Percentiles rank a stretch among this genome's conserved stretches.
These are phyloP conservation scores for Poronia punctata DNA, from an alignment of 495 filamentous ascomycete genomes.

Conservation along the genomic window DNA sequence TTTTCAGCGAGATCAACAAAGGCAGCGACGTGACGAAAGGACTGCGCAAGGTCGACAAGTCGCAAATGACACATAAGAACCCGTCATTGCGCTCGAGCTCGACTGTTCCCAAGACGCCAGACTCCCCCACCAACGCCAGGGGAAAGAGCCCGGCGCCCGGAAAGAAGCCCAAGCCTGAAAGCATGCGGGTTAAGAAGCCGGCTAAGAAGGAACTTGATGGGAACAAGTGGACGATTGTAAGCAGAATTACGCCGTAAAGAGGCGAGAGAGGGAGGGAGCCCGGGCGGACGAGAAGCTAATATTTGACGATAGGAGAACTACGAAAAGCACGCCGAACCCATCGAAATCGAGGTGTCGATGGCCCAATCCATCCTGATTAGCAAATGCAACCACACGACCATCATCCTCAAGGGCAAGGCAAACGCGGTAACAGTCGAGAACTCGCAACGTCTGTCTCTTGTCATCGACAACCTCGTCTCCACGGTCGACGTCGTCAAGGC, in stretches of 20 bases:
- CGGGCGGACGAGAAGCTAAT: conserved; percentile 11
- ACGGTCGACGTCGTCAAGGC: conserved; percentile 91
- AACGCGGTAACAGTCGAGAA: conserved; percentile 95
- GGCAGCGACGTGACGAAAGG: conserved; percentile 79
- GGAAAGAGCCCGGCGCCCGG: conserved; percentile 77
- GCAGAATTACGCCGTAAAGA: too few relatives aligned
- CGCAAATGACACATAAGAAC: conserved; percentile 98
- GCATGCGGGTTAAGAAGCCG: conserved; percentile 88
- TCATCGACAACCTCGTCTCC: conserved; percentile 84
- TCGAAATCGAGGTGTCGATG: conserved; percentile 72
- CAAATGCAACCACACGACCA: conserved; percentile 80
- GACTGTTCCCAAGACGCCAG: conserved; percentile 57
- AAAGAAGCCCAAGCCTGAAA: conserved; percentile 91
- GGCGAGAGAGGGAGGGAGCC: too few relatives aligned
- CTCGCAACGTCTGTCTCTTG: conserved; percentile 70
- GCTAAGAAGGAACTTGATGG: conserved; percentile 87
- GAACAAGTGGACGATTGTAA: conserved; percentile 86
- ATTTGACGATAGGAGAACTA: conserved; percentile 64
- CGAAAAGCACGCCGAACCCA: conserved; percentile 62
- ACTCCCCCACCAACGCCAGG: conserved; percentile 48
- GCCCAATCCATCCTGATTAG: conserved; percentile 88
- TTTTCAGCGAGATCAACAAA: conserved; percentile 86
- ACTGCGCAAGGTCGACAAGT: conserved; percentile 86
- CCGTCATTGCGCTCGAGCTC: conserved; percentile 73
- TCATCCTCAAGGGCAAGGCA: conserved; percentile 84